Conservation (phyloP, 176 grass and related monocot species). For the Calamus simplicifolius region DNA sequence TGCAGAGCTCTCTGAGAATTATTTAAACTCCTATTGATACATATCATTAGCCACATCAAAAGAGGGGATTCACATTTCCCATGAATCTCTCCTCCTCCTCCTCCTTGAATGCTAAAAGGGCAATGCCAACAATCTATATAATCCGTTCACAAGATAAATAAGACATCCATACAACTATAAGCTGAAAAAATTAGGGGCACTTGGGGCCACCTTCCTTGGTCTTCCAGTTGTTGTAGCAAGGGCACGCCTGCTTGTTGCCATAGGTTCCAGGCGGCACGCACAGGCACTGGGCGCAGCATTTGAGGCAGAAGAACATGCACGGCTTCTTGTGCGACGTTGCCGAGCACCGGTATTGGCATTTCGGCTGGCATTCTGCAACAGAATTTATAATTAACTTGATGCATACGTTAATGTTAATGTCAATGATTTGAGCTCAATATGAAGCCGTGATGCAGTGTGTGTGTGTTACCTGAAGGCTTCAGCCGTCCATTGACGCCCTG, state of each 20-base stretch:
- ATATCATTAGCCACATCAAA: too few species aligned
- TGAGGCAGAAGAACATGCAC: constrained; percentile 11
- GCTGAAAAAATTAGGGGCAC: not conserved
- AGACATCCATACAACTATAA: not conserved
- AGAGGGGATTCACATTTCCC: constrained; percentile 5
- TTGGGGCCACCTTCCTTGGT: constrained; percentile 13
- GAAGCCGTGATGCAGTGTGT: not conserved
- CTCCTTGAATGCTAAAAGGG: not conserved
- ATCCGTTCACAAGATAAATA: not conserved
- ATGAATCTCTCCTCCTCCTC: constrained; percentile 6
- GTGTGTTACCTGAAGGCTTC: not conserved
- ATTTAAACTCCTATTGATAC: too few species aligned
- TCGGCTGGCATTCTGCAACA: constrained; percentile 6
- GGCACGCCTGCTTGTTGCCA: constrained; percentile 10
- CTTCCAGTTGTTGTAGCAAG: constrained; percentile 26
- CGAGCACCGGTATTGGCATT: constrained; percentile 4
- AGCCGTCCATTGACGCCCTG: not conserved
- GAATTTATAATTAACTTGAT: not conserved
- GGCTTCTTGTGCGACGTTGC: constrained; percentile 22
- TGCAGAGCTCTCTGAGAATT: too few species aligned
- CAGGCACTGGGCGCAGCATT: constrained; percentile 20
- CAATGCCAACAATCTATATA: not conserved
- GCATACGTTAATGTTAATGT: too few species aligned
- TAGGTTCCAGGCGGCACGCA: constrained; percentile 17
- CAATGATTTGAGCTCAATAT: not conserved